These are phyloP conservation scores for Fusarium piperis DNA, from an alignment of 2,329 filamentous ascomycete species.

Conservation along the genomic window DNA sequence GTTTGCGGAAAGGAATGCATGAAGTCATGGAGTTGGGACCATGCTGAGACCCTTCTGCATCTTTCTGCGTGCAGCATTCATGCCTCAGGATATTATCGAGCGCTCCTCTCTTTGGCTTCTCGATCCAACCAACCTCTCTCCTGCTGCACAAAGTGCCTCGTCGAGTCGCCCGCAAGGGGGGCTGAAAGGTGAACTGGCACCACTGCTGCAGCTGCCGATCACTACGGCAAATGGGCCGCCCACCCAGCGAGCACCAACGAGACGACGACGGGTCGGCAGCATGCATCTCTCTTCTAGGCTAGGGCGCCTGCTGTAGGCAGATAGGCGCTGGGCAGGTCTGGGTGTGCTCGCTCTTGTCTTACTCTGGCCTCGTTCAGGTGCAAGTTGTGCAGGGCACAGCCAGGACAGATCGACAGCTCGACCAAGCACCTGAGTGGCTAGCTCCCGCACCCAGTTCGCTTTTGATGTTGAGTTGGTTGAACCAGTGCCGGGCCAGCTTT, in stretches of 20 bases:
- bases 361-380: conserved; percentile 33
- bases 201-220: conserved; percentile 45
- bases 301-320: conserved; percentile 20
- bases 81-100: conserved; percentile 20
- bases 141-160: conserved; percentile 38
- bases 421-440: conserved; percentile 31
- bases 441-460: conserved; percentile 10
- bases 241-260: conserved; percentile 24
- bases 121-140: conserved; percentile 7
- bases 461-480: background rate
- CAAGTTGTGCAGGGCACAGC: conserved; percentile 36
- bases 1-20: conserved; percentile 48
- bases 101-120: conserved; percentile 8
- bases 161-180: conserved; percentile 24
- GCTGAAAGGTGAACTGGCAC: conserved; percentile 43
- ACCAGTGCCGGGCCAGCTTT: conserved; percentile 2
- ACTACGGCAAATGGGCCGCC: conserved; percentile 29
- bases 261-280: conserved; percentile 33
- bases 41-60: conserved; percentile 27
- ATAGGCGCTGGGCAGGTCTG: conserved; percentile 34
- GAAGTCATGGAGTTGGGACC: conserved; percentile 45
- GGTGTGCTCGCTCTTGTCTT: conserved; percentile 29
- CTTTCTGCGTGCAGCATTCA: conserved; percentile 11
- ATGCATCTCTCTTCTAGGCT: conserved; percentile 32
- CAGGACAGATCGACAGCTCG: conserved; percentile 38